phyloP scores from a whole-genome alignment of 139 green algal species.

The Asterochloris sp. region DNA sequence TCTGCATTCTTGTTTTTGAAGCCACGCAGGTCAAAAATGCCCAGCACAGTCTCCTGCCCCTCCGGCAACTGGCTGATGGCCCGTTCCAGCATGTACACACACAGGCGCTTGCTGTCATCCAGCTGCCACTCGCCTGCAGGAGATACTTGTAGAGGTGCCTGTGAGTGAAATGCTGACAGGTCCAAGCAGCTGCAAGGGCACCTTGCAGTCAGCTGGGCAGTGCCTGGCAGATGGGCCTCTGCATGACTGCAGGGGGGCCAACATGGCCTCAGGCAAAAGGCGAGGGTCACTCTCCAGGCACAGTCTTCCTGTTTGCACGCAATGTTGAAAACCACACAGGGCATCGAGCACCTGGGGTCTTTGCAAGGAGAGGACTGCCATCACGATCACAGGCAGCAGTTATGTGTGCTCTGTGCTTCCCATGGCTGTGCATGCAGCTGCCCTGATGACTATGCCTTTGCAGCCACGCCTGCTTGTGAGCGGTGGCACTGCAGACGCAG shows the following conservation, averaged over 20 bases:
- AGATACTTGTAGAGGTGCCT: too few relatives aligned
- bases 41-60: conserved; percentile 78
- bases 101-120: conserved; percentile 67
- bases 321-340: too few relatives aligned
- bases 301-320: too few relatives aligned
- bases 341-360: neutral
- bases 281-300: too few relatives aligned
- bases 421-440: neutral
- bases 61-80: conserved; percentile 48
- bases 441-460: neutral
- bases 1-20: conserved; percentile 85
- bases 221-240: neutral
- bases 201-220: neutral
- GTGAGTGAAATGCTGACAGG: too few relatives aligned
- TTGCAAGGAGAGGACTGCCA: too few relatives aligned
- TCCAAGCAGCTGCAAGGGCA: neutral
- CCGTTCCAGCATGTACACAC: conserved; percentile 64
- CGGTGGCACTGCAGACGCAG: neutral
- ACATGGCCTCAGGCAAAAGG: neutral
- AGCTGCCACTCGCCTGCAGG: conserved; percentile 59
- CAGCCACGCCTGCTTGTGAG: neutral
- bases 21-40: conserved; percentile 89
- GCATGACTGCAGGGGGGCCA: neutral
- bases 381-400: too few relatives aligned
- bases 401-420: too few relatives aligned